Evolutionary conservation across 2,329 filamentous ascomycete species (phyloP), one percentile per base, ranked within the genome.

Genomic region (Fusarium nisikadoi): DNA sequence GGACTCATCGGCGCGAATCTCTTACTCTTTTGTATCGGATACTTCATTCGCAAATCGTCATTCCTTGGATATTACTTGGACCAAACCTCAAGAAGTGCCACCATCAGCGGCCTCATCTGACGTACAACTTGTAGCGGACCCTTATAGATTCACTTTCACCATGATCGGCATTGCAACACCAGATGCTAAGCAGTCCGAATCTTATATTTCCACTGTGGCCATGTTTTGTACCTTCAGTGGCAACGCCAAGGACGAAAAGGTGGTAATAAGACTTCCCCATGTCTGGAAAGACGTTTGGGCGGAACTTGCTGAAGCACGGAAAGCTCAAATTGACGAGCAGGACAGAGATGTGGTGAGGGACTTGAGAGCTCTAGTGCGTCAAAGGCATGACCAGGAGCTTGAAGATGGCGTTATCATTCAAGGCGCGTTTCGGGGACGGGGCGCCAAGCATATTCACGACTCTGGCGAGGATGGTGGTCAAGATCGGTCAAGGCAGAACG

Each of bases 231-330:
- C 97, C 2, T 97, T 94, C 72, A 90, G 90, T 3, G 87, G 89
- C n/a, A 93, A 91, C 20, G 82, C 89, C 0, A 96, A 94, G 75
- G 95, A 98, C 77, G 94, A 97, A 71, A 98, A 97, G 79, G 89
- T 94, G 5, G 92, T 92, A 65, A 80, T 97, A 70, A 89, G 93
- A 55, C 84, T 99, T 20, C 94, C 95, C 8, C 86, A 91, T 1
- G 86, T 89, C 4, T 99, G 94, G 93, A 91, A 93, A 79, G 93
- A 97, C 72, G 84, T 98, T 3, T 98, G 95, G 91, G 87, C 88
- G 14, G 94, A 98, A 78, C 88, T 97, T 65, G 86, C 90, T 1
- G 89, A 91, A 55, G 82, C 87, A 25, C 93, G 91, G 76, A 95
- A 94, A 79, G 88, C 87, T 46, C 86, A 92, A 57, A 83, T 89